A percentile compares a stretch with the other conserved stretches of the same genome.
phyloP scores from a whole-genome alignment of 2,329 filamentous ascomycete genomes.

The Canariomyces notabilis region DNA sequence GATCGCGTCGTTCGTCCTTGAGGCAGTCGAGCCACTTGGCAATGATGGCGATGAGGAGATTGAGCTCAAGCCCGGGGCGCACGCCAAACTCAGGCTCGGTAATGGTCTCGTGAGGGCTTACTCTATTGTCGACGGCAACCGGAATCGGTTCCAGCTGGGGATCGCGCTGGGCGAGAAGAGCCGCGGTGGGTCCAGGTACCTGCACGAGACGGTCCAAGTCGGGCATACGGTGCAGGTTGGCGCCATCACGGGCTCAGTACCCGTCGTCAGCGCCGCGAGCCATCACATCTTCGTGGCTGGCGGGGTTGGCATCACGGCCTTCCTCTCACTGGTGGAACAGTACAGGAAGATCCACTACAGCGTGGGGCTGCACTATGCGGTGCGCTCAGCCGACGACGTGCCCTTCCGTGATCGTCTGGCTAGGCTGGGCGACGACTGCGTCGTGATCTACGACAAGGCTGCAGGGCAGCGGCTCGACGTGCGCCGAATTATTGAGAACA shows the following conservation, averaged over 20 bases:
- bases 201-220: constrained; percentile 45
- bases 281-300: constrained; percentile 59
- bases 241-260: constrained; percentile 46
- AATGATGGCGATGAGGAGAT: constrained; percentile 30
- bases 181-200: constrained; percentile 56
- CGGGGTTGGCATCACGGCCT: constrained; percentile 63
- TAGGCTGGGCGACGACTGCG: constrained; percentile 34
- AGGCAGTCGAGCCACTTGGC: constrained; percentile 36
- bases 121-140: constrained; percentile 51
- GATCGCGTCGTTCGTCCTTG: constrained; percentile 48
- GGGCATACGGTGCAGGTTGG: constrained; percentile 49
- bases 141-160: constrained; percentile 50
- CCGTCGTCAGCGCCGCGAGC: constrained; percentile 42
- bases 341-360: constrained; percentile 44
- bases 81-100: constrained; percentile 53
- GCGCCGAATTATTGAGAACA: constrained; percentile 36
- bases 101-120: constrained; percentile 55
- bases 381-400: constrained; percentile 46
- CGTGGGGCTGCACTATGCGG: constrained; percentile 54
- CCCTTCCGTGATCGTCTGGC: constrained; percentile 49
- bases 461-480: constrained; percentile 51
- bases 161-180: constrained; percentile 50
- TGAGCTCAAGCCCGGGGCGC: constrained; percentile 40
- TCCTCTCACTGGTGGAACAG: constrained; percentile 44
- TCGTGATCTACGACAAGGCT: constrained; percentile 49